Evolutionary conservation across 2,329 filamentous ascomycete species (phyloP).

Genomic region (Alternaria triticina): DNA sequence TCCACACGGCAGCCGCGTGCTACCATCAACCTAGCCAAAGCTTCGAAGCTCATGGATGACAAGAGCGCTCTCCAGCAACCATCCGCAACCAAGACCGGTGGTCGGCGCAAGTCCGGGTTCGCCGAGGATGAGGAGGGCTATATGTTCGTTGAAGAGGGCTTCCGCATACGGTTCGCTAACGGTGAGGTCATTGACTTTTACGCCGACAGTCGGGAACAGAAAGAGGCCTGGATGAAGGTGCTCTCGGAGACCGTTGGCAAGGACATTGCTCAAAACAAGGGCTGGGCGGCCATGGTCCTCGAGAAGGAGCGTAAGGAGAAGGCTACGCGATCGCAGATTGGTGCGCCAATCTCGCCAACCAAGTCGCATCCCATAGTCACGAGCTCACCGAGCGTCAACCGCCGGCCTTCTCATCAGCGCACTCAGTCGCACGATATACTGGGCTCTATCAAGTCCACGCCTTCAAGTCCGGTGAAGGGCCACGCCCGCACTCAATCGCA

Average conservation of each 20-base stretch:
- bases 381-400: conserved; percentile 12
- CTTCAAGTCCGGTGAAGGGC: conserved; percentile 40
- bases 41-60: conserved; percentile 92
- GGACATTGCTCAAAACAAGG: conserved; percentile 57
- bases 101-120: conserved; percentile 90
- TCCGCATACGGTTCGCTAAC: conserved; percentile 98
- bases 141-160: conserved; percentile 99
- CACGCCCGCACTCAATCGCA: conserved; percentile 44
- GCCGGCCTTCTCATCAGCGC: conserved; percentile 32
- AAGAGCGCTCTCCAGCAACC: conserved; percentile 82
- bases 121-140: conserved; percentile 98
- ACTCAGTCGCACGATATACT: conserved; percentile 39
- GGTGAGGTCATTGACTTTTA: conserved; percentile 99
- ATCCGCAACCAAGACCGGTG: conserved; percentile 74
- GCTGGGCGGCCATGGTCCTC: conserved; percentile 69
- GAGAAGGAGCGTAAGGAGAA: conserved; percentile 51
- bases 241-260: conserved; percentile 74
- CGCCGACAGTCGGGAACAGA: conserved; percentile 84
- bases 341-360: conserved; percentile 28
- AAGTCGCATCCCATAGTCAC: conserved; percentile 26
- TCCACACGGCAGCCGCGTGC: conserved; percentile 92
- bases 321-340: conserved; percentile 27
- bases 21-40: conserved; percentile 95
- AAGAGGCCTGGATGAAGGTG: conserved; percentile 93
- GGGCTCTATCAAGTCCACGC: conserved; percentile 25